Base-by-base conservation (phyloP, 2,329 filamentous ascomycete genomes). In the Rhynchosporium secalis region DNA sequence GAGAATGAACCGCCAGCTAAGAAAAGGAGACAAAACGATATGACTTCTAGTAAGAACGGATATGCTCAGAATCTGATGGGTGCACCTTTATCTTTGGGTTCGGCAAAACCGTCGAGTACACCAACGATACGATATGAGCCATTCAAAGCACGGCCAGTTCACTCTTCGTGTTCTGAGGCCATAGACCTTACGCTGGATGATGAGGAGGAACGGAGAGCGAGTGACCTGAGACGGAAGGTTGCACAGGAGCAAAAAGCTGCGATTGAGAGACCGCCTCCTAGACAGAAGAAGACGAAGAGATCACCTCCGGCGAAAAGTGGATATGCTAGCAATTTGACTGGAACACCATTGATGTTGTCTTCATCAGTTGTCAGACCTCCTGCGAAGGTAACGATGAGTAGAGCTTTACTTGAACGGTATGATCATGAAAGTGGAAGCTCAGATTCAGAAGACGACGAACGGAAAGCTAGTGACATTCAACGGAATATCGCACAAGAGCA, bases 31-130 rank as follows among this genome's bases (percentile, higher is more conserved):
- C 71, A 70, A 57, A 75, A 78, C 4, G 62, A 72, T 8, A 71
- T 74, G 5, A 75, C 76, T 26, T 75, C 76, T 28, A 80, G 75
- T 70, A 83, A 79, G 68, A 77, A 70, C 62, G 79, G 80, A 5
- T 83, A 82, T 70, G 80, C 81, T 4, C 78, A 79, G 65, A 81
- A 76, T 66, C 71, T 84, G 3, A 83, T 82, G 66, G 81, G 81
- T 2, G 75, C 80, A 26, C 71, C 77, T 4, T 67, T 83, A 54
- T 77, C 73, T 4, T 72, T 83, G 20, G 54, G 64, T 26, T 69
- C 69, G n/a, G 80, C 78, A 10, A 69, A 58, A 63, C 66, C 69
- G 43, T 60, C 65, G 36, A 70, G 67, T 13, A 66, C 70, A n/a
- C 64, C 66, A 26, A 56, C 62, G 9, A 70, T 71, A 54, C 56